These are phyloP conservation scores for Boehmeria nivea DNA, from an alignment of 306 rosid genomes.

Conservation along the genomic window DNA sequence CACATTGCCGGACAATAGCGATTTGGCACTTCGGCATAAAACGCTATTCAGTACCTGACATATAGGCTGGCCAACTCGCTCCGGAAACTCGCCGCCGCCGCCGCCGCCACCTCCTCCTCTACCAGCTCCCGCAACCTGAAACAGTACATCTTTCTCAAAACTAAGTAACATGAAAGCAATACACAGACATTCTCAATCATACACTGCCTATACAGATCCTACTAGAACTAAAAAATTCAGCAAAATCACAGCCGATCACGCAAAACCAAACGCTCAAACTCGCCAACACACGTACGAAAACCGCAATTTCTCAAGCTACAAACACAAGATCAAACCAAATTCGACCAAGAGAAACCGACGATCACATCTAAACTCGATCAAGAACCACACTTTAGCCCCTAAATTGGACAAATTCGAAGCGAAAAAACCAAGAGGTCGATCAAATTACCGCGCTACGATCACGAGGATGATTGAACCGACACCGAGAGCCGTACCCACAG, in stretches of 20 bases:
- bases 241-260: conserved; percentile 14
- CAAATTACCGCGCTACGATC: conserved; percentile 68
- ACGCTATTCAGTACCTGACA: conserved; percentile 76
- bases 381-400: conserved; percentile 27
- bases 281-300: background rate
- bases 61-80: conserved; percentile 82
- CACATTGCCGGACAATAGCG: background rate
- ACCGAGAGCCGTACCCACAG: conserved; percentile 89
- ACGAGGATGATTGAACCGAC: conserved; percentile 98
- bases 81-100: conserved; percentile 68
- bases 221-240: conserved; percentile 4
- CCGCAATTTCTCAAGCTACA: conserved; percentile 3
- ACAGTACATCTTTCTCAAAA: conserved; percentile 24
- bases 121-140: conserved; percentile 74
- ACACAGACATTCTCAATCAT: conserved; percentile 12
- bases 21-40: conserved; percentile 17
- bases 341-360: conserved; percentile 12
- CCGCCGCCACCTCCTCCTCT: conserved; percentile 84
- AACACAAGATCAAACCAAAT: conserved; percentile 35
- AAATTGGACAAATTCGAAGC: background rate
- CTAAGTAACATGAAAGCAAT: conserved; percentile 15
- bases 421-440: conserved; percentile 3
- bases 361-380: conserved; percentile 21
- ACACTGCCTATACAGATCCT: conserved; percentile 28
- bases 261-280: too few relatives aligned